Evolutionary conservation across 192 early-diverging fungal species (phyloP).

Genomic region (Backusella psychrophila): DNA sequence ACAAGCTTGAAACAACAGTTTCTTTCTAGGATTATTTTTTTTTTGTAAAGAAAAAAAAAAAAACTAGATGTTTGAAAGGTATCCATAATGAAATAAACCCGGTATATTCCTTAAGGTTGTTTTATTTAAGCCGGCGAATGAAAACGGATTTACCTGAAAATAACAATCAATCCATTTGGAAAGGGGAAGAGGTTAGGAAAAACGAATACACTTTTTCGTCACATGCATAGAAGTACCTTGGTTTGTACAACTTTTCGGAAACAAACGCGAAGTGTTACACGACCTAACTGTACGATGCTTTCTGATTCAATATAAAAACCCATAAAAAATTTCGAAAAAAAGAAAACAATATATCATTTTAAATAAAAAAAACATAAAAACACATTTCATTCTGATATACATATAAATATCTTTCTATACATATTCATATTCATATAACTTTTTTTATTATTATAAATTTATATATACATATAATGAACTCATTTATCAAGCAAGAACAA

Average conservation of each 20-base stretch:
- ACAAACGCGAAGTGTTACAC: not conserved
- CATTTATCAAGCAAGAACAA: slow-evolving; percentile 1
- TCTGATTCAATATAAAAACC: not conserved
- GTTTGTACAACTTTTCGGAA: not conserved
- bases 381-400: not conserved
- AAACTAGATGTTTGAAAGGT: not conserved
- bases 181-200: not conserved
- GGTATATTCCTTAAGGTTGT: not conserved
- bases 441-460: too few species aligned
- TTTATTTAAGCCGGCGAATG: slow-evolving; percentile 3
- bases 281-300: not conserved
- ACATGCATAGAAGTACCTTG: slow-evolving; percentile 1
- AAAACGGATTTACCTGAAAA: not conserved
- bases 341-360: not conserved
- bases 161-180: not conserved
- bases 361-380: not conserved
- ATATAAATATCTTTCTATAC: not conserved
- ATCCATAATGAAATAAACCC: not conserved
- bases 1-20: too few species aligned
- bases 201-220: not conserved
- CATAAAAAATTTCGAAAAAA: not conserved
- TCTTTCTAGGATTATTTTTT: not conserved
- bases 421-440: not conserved
- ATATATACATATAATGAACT: not conserved
- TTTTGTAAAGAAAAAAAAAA: not conserved